Conservation (phyloP, 2,329 filamentous ascomycete species). For the Rosellinia necatrix region DNA sequence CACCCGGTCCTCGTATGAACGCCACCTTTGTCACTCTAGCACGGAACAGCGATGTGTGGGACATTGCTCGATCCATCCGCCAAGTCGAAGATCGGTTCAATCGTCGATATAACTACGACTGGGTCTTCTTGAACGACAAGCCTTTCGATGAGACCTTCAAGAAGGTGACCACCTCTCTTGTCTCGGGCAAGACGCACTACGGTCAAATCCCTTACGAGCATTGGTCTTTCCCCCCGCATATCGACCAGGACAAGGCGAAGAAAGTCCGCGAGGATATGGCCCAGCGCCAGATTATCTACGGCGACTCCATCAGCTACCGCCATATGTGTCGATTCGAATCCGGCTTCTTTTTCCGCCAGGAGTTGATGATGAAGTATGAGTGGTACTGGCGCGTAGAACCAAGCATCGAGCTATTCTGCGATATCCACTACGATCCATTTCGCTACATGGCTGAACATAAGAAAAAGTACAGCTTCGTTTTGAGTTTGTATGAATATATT, state of each 20-base stretch:
- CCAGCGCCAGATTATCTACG: constrained; percentile 95
- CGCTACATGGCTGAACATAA: constrained; percentile 93
- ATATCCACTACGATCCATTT: constrained; percentile 95
- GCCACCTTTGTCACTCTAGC: constrained; percentile 97
- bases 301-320: constrained; percentile 93
- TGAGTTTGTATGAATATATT: constrained; percentile 94
- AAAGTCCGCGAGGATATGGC: constrained; percentile 94
- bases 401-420: constrained; percentile 94
- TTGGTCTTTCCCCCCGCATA: constrained; percentile 96
- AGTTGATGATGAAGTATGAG: constrained; percentile 92
- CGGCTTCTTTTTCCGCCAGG: constrained; percentile 98
- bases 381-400: constrained; percentile 99
- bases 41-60: constrained; percentile 92
- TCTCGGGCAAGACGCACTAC: constrained; percentile 92
- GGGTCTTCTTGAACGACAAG: constrained; percentile 98
- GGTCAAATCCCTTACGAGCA: constrained; percentile 88
- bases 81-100: constrained; percentile 99
- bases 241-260: constrained; percentile 90
- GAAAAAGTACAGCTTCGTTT: constrained; percentile 97
- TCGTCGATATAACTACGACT: constrained; percentile 94
- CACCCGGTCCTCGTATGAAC: constrained; percentile 80
- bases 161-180: constrained; percentile 82
- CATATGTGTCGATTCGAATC: constrained; percentile 99
- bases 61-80: constrained; percentile 93
- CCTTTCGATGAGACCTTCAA: constrained; percentile 94